Conservation (phyloP, 2,329 filamentous ascomycete species). For the Purpureocillium lavendulum region DNA sequence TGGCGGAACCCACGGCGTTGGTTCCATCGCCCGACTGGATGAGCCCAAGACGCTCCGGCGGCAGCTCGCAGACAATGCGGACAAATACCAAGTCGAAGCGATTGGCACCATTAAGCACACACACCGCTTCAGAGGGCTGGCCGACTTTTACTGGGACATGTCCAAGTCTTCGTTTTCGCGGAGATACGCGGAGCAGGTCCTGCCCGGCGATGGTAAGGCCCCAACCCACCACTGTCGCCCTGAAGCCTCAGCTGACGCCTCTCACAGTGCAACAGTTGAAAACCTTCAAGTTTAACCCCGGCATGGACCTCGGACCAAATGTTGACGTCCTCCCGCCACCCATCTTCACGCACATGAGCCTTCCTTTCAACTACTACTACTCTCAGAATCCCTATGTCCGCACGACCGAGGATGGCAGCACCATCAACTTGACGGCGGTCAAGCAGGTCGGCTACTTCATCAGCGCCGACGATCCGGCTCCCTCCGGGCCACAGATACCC, state of each 20-base stretch:
- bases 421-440: conserved; percentile 52
- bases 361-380: conserved; percentile 75
- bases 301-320: conserved; percentile 47
- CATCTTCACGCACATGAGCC: conserved; percentile 62
- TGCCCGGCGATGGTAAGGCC: conserved; percentile 59
- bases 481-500: conserved; percentile 50
- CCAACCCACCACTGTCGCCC: too few relatives aligned
- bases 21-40: conserved; percentile 40
- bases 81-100: conserved; percentile 57
- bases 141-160: conserved; percentile 80
- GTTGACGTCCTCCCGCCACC: conserved; percentile 74
- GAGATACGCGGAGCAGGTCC: conserved; percentile 60
- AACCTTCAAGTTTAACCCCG: conserved; percentile 58
- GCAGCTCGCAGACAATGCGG: conserved; percentile 62
- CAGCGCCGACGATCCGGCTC: conserved; percentile 52
- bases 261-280: conserved; percentile 39
- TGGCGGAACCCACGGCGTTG: conserved; percentile 13
- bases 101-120: conserved; percentile 69
- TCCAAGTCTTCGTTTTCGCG: conserved; percentile 60
- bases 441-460: conserved; percentile 51
- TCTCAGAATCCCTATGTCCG: conserved; percentile 76
- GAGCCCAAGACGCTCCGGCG: conserved; percentile 47
- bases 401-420: conserved; percentile 46
- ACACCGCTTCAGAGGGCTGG: conserved; percentile 79
- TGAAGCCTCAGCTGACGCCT: not conserved